Conservation (phyloP, 2,329 filamentous ascomycete species). For the Colletotrichum gloeosporioides region DNA sequence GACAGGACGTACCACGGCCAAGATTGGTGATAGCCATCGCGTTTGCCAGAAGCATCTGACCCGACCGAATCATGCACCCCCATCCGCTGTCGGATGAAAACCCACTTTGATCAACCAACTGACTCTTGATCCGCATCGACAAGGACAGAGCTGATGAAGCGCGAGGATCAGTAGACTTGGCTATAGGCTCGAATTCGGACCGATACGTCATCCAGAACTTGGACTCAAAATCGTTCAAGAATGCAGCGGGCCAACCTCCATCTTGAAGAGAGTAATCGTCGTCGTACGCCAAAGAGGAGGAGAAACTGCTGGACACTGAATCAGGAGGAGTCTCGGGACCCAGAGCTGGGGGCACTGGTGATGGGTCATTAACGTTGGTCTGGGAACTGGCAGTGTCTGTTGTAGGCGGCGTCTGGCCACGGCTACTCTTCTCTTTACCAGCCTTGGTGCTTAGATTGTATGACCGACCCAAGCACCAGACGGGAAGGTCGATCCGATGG, state of each 20-base stretch:
- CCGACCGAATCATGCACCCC: constrained; percentile 98
- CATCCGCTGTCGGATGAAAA: constrained; percentile 96
- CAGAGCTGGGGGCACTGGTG: constrained; percentile 27
- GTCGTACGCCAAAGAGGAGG: constrained; percentile 56
- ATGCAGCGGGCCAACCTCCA: constrained; percentile 80
- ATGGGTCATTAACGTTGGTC: constrained; percentile 3
- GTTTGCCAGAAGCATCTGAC: constrained; percentile 92
- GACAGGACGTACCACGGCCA: constrained; percentile 70
- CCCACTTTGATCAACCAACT: constrained; percentile 77
- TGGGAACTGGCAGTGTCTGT: not conserved
- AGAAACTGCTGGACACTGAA: constrained; percentile 56
- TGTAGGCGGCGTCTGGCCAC: constrained; percentile 21
- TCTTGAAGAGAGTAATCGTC: constrained; percentile 42
- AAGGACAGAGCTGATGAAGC: constrained; percentile 78
- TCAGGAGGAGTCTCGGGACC: constrained; percentile 52
- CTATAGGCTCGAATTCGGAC: constrained; percentile 83
- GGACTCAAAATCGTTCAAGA: constrained; percentile 92
- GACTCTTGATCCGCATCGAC: constrained; percentile 81
- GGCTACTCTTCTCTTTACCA: constrained; percentile 17
- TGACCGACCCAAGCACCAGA: constrained; percentile 79
- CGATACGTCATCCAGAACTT: constrained; percentile 97
- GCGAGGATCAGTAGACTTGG: constrained; percentile 77
- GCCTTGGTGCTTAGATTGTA: constrained; percentile 49
- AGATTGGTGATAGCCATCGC: constrained; percentile 74
- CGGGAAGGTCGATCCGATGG: constrained; percentile 66